Base-by-base conservation (phyloP, 768 basidiomycete genomes). In the Panus rudis region DNA sequence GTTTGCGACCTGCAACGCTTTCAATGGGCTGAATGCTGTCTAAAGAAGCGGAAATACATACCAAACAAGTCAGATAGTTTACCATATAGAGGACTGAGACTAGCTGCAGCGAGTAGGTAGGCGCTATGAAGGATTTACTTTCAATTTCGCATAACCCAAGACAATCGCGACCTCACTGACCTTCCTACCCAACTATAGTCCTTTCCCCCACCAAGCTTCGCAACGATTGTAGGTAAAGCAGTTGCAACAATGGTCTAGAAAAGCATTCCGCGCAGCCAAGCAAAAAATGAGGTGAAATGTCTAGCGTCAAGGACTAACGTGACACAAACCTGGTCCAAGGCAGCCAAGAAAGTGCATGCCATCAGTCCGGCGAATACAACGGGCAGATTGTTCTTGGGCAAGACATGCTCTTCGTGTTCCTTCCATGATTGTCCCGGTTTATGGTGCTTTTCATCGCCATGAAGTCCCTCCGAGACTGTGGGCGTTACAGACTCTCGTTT, bases 51-150 rank as follows among this genome's bases (percentile, higher is more conserved):
- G 31, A n/a, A n/a, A 47, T 34, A 39, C 44, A 32, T 45, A 60
- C 70, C 70, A n/a, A 69, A 47, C 39, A 72, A 65, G 58, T 85
- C 80, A 1, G 84, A 85, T 0, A 88, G 58, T 53, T 90, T 90
- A 4, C 89, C 89, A 47, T 88, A 90, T 2, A 87, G 51, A 0
- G 89, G 87, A 0, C 79, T 71, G 10, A 86, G 64, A 3, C 82
- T 68, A 5, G 78, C 78, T 4, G 80, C 76, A 0, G 81, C 72
- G 17, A 91, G 73, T 19, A 91, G 64, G 56, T 90, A 91, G 22
- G 87, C 78, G 53, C 86, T 87, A 41, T 17, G 22, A 17, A 41
- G 37, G 20, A 20, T 38, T 35, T 14, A 43, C 11, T 25, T 30
- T 30, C 28, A 4, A 19, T 27, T 42, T 6, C 31, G 39, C 33